These are phyloP conservation scores for Penicillium psychrosexuale DNA, from an alignment of 2,329 filamentous ascomycete genomes.

Conservation along the genomic window DNA sequence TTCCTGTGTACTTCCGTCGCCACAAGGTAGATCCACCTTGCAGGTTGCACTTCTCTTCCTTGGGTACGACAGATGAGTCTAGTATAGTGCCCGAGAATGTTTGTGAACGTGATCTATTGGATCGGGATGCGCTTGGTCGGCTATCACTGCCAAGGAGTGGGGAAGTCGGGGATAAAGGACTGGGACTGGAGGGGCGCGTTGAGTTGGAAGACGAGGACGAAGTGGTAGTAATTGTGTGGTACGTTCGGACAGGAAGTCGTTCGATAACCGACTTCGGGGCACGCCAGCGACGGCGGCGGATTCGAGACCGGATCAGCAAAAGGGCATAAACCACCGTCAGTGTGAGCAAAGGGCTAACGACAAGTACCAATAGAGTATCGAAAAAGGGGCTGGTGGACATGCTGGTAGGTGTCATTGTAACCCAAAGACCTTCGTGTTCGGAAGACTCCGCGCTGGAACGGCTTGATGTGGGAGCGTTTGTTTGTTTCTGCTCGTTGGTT, in stretches of 20 bases:
- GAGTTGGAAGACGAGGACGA: constrained; percentile 57
- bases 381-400: constrained; percentile 89
- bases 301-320: constrained; percentile 80
- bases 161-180: constrained; percentile 68
- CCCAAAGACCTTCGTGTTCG: constrained; percentile 79
- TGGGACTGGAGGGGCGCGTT: constrained; percentile 61
- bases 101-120: constrained; percentile 38
- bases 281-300: constrained; percentile 85
- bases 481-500: constrained; percentile 20
- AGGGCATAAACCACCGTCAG: constrained; percentile 89
- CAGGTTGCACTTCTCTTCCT: constrained; percentile 46
- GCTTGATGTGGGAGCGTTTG: constrained; percentile 7
- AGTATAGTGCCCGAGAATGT: constrained; percentile 34
- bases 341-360: constrained; percentile 88
- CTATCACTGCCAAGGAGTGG: constrained; percentile 60
- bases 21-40: constrained; percentile 35
- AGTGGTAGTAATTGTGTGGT: constrained; percentile 73
- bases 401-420: constrained; percentile 89
- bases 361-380: constrained; percentile 92
- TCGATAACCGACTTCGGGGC: constrained; percentile 97
- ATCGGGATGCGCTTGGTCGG: constrained; percentile 28
- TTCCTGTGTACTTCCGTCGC: constrained; percentile 60
- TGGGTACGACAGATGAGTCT: constrained; percentile 23
- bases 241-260: constrained; percentile 88
- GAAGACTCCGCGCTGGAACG: constrained; percentile 38